Base-by-base conservation (phyloP, 768 basidiomycete genomes). In the Trametes elegans region DNA sequence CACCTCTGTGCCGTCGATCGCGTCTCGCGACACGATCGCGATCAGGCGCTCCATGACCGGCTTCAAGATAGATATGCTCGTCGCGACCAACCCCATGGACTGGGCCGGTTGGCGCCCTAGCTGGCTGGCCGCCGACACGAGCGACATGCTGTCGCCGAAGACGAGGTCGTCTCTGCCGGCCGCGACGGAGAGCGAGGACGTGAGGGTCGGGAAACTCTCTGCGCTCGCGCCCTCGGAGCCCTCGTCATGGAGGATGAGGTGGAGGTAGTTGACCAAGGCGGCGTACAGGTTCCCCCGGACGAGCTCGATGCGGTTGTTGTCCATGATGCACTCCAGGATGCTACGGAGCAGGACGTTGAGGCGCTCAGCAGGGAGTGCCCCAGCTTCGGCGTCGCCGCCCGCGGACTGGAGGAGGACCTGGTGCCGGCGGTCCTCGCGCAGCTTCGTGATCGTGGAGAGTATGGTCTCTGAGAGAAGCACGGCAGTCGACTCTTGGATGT, bases 241-340 rank as follows among this genome's bases (percentile, higher is more conserved):
- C 34, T 59, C 58, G 31, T 45, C 58, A 13, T 55, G 53, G 9
- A 61, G 47, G 42, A 89, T 74, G n/a, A 96, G 79, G 64, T 94
- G 87, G 36, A 96, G 73, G 65, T 93, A 95, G 70, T 96, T 96
- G 72, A 92, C 83, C 53, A 98, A 74, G 5, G 90, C 77, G 3
- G 93, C 92, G 68, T 96, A 98, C n/a, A 98, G 76, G 66, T 98
- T 98, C 7, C 96, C 96, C 23, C 95, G 87, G 16, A 94, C 88
- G 46, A 91, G 76, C 66, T 96, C 93, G 24, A 88, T 80, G 11
- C 84, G 86, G 56, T 87, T 90, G 55, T 80, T 86, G 57, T 88
- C 84, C 53, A 87, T 64, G 51, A 94, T 80, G 43, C 85, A 87
- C 48, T 91, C 84, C 49, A 97, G 68, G 26, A 93, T 75, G 59